Base-by-base conservation (phyloP, 176 grass and related monocot species). In the Oryza coarctata region DNA sequence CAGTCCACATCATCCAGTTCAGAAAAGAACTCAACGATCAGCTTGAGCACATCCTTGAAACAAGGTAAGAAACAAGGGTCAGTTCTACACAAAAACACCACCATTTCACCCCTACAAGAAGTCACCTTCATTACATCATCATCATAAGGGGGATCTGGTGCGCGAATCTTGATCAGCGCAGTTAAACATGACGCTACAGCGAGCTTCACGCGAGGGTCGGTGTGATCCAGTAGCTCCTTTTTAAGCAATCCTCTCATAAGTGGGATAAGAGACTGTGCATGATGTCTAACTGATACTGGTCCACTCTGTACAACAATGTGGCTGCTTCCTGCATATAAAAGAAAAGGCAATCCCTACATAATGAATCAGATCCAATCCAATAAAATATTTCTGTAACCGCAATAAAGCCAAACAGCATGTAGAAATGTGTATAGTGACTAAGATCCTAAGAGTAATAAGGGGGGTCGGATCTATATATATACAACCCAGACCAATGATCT, bases 101-200 rank as follows among this genome's bases (percentile, higher is more conserved):
- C 65, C 1, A 33, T 79, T 75, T 32, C 65, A 87, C 75, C 81
- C 25, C 12, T 15, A 64, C 17, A 80, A 62, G 73, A 75, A 17
- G 17, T 30, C 82, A 94, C 94, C 92, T 92, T 97, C 92, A 94
- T 97, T 50, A 82, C 23, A 27, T 94, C 90, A 77, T 97, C 92
- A 3, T 72, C 80, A 65, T 94, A 97, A 6, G 94, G 94, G 29
- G 88, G 83, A 3, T 97, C 90, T 44, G 94, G 94, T 17, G 92
- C 94, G 0, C 81, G 87, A 68, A 97, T 90, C 82, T 89, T 90
- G 6, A 78, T 97, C 20, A 97, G 80, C 83, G 94, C 92, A 47
- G 88, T 94, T 52, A 97, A 63, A 75, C 94, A 97, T 34, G 90
- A 94, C 23, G 88, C 77, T 8, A 98, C 71, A 4, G 63, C 84